A percentile compares a stretch with the other conserved stretches of the same genome.
phyloP scores from a whole-genome alignment of 441 rosid species.

The Adansonia madagascariensis region DNA sequence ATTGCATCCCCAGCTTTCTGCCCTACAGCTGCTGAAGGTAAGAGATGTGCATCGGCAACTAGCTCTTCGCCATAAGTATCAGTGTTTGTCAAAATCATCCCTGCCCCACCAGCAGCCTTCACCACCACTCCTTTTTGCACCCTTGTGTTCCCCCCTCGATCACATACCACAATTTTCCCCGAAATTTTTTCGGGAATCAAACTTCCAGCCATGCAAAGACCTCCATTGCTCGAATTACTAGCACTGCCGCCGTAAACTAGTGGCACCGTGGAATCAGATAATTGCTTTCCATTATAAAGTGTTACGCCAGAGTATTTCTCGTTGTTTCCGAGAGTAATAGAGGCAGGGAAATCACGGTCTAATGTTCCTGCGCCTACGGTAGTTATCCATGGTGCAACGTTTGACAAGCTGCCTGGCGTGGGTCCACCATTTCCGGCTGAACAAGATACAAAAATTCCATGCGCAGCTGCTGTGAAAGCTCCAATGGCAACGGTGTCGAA shows the following conservation, averaged over 20 bases:
- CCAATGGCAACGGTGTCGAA: slow-evolving; percentile 35
- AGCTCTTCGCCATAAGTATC: slow-evolving; percentile 42
- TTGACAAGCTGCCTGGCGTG: slow-evolving; percentile 18
- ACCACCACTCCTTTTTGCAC: slow-evolving; percentile 40
- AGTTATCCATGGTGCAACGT: slow-evolving; percentile 45
- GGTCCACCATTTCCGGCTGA: slow-evolving; percentile 43
- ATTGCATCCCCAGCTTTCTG: slow-evolving; percentile 36
- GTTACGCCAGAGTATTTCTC: slow-evolving; percentile 34
- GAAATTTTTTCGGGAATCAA: slow-evolving; percentile 32
- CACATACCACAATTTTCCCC: slow-evolving; percentile 47
- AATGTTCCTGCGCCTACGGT: slow-evolving; percentile 44
- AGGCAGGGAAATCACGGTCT: slow-evolving; percentile 42
- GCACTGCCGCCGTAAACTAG: slow-evolving; percentile 33
- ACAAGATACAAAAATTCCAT: slow-evolving; percentile 39
- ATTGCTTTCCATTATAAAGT: slow-evolving; percentile 34
- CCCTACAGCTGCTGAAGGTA: slow-evolving; percentile 45
- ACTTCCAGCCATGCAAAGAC: slow-evolving; percentile 37
- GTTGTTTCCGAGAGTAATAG: slow-evolving; percentile 35
- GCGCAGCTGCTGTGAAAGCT: slow-evolving; percentile 39
- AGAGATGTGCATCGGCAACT: slow-evolving; percentile 43
- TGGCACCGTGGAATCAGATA: slow-evolving; percentile 27
- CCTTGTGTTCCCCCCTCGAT: slow-evolving; percentile 40
- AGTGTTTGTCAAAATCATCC: slow-evolving; percentile 44
- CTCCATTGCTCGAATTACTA: slow-evolving; percentile 29
- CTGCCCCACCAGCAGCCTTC: slow-evolving; percentile 42